Base-by-base conservation (phyloP, 148 eudicot genomes). In the Silene conica region DNA sequence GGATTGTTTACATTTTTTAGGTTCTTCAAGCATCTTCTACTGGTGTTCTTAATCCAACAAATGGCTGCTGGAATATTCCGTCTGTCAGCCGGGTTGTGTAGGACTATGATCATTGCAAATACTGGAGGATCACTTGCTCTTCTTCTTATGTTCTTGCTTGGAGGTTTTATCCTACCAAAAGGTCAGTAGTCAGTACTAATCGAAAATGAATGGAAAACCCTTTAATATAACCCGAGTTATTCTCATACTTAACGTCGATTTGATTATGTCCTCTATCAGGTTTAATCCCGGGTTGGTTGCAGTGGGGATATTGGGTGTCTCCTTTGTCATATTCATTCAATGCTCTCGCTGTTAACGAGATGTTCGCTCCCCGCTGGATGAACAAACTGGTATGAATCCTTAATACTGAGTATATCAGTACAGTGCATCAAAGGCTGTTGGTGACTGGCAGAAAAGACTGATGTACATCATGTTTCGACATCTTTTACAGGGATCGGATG, bases 21-120 rank as follows among this genome's bases (percentile, higher is more conserved):
- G 89, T 95, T 86, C 82, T 95, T 95, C 86, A 92, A 92, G 93
- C 93, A 92, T 46, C 78, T 90, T 1, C 50, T 95, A 74, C 25
- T 92, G 84, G 82, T 87, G 60, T 95, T 95, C 81, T 80, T 84
- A 20, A 82, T 95, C 83, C 98, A 95, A 67, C 98, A 92, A 87
- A 95, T 92, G 98, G 98, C 98, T n/a, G 86, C 97, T 26, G 98
- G 98, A 56, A 62, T 92, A 2, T 92, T 92, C 41, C 93, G 98
- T 77, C 80, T 92, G 57, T 90, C 85, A 70, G 96, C 96, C 7
- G 97, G 87, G 46, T 69, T 84, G 6, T 95, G 96, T 73, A 83
- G 98, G 78, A 95, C 92, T 16, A 90, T 90, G 97, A 92, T 90
- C 74, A 86, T 95, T 34, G 92, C 98, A 10, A 90, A 87, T 74